A percentile compares a stretch with the other conserved stretches of the same genome.
Conservation (phyloP, 257 asterid genomes). For the Perilla frutescens region DNA sequence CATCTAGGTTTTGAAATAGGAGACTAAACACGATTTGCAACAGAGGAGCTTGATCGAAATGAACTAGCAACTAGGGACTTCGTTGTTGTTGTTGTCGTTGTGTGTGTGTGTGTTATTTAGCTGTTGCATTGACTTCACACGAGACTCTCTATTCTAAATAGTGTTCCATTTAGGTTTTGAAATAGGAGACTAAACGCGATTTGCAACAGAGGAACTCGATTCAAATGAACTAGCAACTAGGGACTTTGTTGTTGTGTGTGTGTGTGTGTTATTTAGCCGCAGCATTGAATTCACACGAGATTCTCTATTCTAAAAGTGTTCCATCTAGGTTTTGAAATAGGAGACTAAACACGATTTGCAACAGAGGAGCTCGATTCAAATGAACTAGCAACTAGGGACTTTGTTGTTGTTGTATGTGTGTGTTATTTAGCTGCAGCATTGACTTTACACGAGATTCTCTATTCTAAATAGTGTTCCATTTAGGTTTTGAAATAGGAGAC, state of each 20-base stretch:
- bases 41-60: neutral
- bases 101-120: too few species aligned
- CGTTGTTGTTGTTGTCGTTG: too few species aligned
- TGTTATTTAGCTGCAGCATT: too few species aligned
- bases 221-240: too few species aligned
- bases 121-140: neutral
- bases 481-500: neutral
- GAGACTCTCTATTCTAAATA: neutral
- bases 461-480: neutral
- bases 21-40: neutral
- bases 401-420: too few species aligned
- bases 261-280: too few species aligned
- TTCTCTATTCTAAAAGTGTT: neutral
- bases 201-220: neutral
- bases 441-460: neutral
- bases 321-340: neutral
- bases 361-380: neutral
- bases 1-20: neutral
- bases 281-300: neutral
- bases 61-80: too few species aligned
- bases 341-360: neutral
- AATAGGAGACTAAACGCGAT: neutral
- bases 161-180: neutral
- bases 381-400: too few species aligned
- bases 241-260: too few species aligned